A percentile compares a stretch with the other conserved stretches of the same genome.
These are phyloP conservation scores for Fusarium sublunatum DNA, from an alignment of 2,329 filamentous ascomycete genomes.

Conservation along the genomic window DNA sequence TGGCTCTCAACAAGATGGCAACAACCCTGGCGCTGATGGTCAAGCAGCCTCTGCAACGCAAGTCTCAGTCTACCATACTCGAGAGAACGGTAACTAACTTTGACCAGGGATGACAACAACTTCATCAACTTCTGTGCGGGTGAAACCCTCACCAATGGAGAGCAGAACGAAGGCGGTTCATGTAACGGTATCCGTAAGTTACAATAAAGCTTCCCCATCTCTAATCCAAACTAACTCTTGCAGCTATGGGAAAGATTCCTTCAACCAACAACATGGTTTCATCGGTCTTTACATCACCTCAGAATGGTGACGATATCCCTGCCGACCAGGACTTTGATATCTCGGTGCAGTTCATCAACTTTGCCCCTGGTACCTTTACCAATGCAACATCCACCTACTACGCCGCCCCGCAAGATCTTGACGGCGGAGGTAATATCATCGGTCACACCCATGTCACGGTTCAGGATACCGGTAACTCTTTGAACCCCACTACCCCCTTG, in stretches of 20 bases:
- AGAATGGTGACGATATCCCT: constrained; percentile 61
- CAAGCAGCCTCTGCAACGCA: constrained; percentile 66
- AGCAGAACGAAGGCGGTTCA: constrained; percentile 67
- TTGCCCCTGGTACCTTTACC: constrained; percentile 69
- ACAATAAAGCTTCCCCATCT: not conserved
- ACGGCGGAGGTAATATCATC: constrained; percentile 61
- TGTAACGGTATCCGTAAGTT: constrained; percentile 72
- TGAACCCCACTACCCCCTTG: constrained; percentile 64
- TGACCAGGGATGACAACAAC: constrained; percentile 65
- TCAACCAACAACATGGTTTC: constrained; percentile 67
- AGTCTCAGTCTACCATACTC: constrained; percentile 42
- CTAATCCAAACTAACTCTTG: constrained; percentile 28
- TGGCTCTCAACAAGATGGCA: constrained; percentile 62
- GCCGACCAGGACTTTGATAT: constrained; percentile 64
- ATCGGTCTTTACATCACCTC: constrained; percentile 63
- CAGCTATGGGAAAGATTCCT: constrained; percentile 71
- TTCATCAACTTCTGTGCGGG: constrained; percentile 73
- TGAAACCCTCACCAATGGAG: constrained; percentile 68
- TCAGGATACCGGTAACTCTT: constrained; percentile 63
- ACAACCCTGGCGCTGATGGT: constrained; percentile 57
- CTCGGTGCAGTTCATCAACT: constrained; percentile 63
- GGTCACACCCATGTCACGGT: constrained; percentile 71
- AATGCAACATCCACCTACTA: constrained; percentile 71
- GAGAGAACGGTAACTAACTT: constrained; percentile 19
- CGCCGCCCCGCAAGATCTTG: constrained; percentile 66